Base-by-base conservation (phyloP, 139 green algal genomes). In the Edaphochlamys debaryana region DNA sequence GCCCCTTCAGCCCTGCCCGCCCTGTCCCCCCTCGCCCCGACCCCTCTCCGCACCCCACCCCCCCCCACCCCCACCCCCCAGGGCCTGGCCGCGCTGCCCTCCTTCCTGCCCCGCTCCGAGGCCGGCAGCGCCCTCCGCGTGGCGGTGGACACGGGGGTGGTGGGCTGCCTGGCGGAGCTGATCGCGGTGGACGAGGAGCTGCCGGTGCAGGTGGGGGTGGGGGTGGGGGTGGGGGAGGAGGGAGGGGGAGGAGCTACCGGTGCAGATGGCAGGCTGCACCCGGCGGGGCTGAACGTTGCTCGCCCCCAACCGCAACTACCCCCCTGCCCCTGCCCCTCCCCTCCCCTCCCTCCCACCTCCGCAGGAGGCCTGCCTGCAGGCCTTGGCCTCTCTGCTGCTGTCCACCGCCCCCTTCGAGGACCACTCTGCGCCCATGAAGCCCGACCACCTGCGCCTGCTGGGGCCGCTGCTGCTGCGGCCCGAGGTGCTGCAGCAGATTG, bases 361-460 rank as follows among this genome's bases (percentile, higher is more conserved):
- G 69, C 60, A 82, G 77, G 77, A 83, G 77, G 77, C 77, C 2
- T 83, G 77, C 45, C 42, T 83, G 30, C 32, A 56, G 11, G 62
- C 77, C 27, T 40, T 81, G 75, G 45, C 45, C 32, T 50, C 77
- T n/a, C 66, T 75, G 77, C 77, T 83, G 42, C 23, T 75, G 32
- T 22, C 77, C 25, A 74, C 64, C 32, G 64, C 63, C 45, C 64
- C 77, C 15, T 37, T 75, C 62, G 77, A 83, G 77, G 45, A 74
- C 45, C 77, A 83, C 48, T 27, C 45, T 1, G 41, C 62, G 63
- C 77, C 63, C 8, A 34, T 83, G 32, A 36, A 37, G 60, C 75
- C 60, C 32, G 36, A 17, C 41, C 60, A 81, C 62, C 60, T 81
- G 9, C 27, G 30, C n/a, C 75, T 81, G 60, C 38, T 81, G 60